Percentiles rank a stretch among this genome's conserved stretches.
These are phyloP conservation scores for Nemania abortiva DNA, from an alignment of 2,329 filamentous ascomycete genomes.

Conservation along the genomic window DNA sequence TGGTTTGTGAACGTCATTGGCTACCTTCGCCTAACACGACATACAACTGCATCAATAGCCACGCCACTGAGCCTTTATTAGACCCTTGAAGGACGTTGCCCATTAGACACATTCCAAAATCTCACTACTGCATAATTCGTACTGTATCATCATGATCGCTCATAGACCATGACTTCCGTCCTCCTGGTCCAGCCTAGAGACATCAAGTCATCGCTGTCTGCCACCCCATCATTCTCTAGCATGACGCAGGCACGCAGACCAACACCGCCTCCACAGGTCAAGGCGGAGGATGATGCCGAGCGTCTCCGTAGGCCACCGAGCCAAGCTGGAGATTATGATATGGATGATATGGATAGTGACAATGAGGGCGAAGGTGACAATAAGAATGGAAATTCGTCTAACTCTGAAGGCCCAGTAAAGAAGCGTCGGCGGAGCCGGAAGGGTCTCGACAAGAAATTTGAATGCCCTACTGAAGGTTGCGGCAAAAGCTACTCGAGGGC, in stretches of 20 bases:
- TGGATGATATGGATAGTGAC: conserved; percentile 56
- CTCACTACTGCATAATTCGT: conserved; percentile 35
- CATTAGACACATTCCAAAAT: conserved; percentile 35
- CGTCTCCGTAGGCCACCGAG: conserved; percentile 58
- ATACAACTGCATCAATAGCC: conserved; percentile 40
- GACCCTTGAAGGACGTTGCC: conserved; percentile 31
- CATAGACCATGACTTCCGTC: conserved; percentile 59
- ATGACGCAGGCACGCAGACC: conserved; percentile 60
- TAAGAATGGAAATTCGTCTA: conserved; percentile 63
- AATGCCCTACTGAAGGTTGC: conserved; percentile 87
- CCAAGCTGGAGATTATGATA: conserved; percentile 52
- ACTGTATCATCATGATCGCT: conserved; percentile 44
- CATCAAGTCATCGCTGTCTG: conserved; percentile 55
- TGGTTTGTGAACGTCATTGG: conserved; percentile 45
- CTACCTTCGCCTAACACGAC: conserved; percentile 39
- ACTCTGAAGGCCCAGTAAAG: conserved; percentile 65
- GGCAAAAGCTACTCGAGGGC: conserved; percentile 97
- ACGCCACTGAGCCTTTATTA: conserved; percentile 42
- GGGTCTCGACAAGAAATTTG: conserved; percentile 83
- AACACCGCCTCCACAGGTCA: conserved; percentile 56
- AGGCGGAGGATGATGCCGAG: conserved; percentile 58
- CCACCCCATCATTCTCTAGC: conserved; percentile 55
- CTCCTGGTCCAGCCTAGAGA: conserved; percentile 56
- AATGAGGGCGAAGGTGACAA: conserved; percentile 55
- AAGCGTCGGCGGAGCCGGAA: conserved; percentile 80